These are phyloP conservation scores for Fragilaria radians DNA, from an alignment of 108 stramenopile genomes.

Conservation along the genomic window DNA sequence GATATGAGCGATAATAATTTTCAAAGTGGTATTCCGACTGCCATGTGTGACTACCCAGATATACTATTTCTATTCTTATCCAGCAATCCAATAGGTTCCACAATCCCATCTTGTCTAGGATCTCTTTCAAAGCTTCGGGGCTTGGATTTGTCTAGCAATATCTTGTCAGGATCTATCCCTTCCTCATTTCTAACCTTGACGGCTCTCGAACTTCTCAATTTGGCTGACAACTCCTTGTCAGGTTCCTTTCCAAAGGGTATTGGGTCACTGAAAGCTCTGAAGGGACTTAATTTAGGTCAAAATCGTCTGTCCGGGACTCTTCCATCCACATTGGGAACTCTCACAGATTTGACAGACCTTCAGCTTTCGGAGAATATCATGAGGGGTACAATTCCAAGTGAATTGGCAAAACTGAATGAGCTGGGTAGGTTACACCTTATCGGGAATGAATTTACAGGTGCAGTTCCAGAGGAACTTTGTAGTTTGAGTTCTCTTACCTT, in stretches of 20 bases:
- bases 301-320: conserved; percentile 10
- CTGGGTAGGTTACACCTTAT: conserved; percentile 9
- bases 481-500: too few relatives aligned
- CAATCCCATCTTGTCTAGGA: too few relatives aligned
- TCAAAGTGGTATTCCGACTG: too few relatives aligned
- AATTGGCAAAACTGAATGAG: conserved; percentile 4
- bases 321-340: neutral
- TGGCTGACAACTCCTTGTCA: conserved; percentile 18
- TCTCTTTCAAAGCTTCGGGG: too few relatives aligned
- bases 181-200: conserved; percentile 22
- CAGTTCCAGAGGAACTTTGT: conserved; percentile 10
- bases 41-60: too few relatives aligned
- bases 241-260: conserved; percentile 33
- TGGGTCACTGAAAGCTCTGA: too few relatives aligned
- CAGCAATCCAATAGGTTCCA: too few relatives aligned
- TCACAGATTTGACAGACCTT: too few relatives aligned
- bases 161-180: conserved; percentile 16
- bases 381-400: conserved; percentile 7
- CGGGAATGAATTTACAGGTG: neutral
- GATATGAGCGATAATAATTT: too few relatives aligned
- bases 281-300: neutral
- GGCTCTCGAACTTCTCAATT: conserved; percentile 13
- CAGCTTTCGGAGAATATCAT: conserved; percentile 1
- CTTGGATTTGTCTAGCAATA: too few relatives aligned
- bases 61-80: too few relatives aligned